Percentiles rank a stretch among this genome's conserved stretches.
Conservation (phyloP, 768 basidiomycete genomes). For the Paxillus ammoniavirescens region DNA sequence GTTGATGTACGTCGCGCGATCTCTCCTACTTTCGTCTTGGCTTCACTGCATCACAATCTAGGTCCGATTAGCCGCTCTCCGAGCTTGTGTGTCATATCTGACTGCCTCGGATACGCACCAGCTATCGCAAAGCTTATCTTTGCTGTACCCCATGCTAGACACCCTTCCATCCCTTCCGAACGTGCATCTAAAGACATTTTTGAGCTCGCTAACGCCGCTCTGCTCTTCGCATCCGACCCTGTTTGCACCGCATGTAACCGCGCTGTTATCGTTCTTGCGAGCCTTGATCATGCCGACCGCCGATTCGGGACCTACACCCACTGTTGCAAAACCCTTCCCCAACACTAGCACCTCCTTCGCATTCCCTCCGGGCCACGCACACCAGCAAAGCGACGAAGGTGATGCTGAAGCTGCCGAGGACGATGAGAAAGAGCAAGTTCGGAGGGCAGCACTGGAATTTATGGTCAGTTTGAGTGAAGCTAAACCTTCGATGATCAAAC, state of each 20-base stretch:
- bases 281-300: slow-evolving; percentile 65
- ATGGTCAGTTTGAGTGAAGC: slow-evolving; percentile 82
- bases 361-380: slow-evolving; percentile 36
- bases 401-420: slow-evolving; percentile 44
- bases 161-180: slow-evolving; percentile 62
- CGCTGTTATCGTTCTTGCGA: slow-evolving; percentile 68
- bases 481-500: slow-evolving; percentile 63
- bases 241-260: slow-evolving; percentile 71
- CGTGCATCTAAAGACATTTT: slow-evolving; percentile 59
- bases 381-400: slow-evolving; percentile 28
- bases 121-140: slow-evolving; percentile 55
- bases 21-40: background rate
- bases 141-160: slow-evolving; percentile 73
- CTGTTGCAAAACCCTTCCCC: slow-evolving; percentile 46
- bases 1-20: slow-evolving; percentile 50
- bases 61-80: slow-evolving; percentile 73
- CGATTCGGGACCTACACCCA: slow-evolving; percentile 53
- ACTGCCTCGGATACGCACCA: slow-evolving; percentile 59
- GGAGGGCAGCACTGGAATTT: slow-evolving; percentile 76
- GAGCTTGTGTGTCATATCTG: slow-evolving; percentile 69
- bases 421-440: slow-evolving; percentile 67
- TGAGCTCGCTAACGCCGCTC: slow-evolving; percentile 68
- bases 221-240: slow-evolving; percentile 63
- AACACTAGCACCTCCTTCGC: slow-evolving; percentile 34
- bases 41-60: slow-evolving; percentile 23